Evolutionary conservation across 352 stramenopile species (phyloP).

Genomic region (Pythium oligandrum): DNA sequence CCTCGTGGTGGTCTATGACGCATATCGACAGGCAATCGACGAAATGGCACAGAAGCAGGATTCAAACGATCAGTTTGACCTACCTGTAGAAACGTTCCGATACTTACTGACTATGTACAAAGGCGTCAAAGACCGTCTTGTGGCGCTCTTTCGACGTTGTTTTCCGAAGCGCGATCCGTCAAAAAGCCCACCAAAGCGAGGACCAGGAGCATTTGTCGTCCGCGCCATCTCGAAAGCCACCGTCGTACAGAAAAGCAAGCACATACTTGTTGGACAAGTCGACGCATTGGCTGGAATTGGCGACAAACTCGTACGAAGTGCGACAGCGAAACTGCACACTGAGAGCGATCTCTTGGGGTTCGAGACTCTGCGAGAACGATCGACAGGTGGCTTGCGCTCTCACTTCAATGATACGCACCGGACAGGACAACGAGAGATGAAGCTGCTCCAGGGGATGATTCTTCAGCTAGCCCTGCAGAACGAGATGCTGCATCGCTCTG

Average conservation of each 20-base stretch:
- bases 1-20: slow-evolving; percentile 39
- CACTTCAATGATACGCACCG: background rate
- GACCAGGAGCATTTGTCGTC: slow-evolving; percentile 18
- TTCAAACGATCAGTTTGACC: slow-evolving; percentile 19
- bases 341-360: slow-evolving; percentile 3
- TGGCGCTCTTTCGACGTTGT: background rate
- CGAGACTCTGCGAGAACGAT: background rate
- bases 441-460: slow-evolving; percentile 47
- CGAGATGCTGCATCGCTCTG: slow-evolving; percentile 35
- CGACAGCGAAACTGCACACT: slow-evolving; percentile 10
- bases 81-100: slow-evolving; percentile 17
- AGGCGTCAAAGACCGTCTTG: background rate
- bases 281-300: slow-evolving; percentile 15
- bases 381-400: background rate
- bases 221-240: slow-evolving; percentile 16
- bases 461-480: slow-evolving; percentile 55
- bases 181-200: background rate
- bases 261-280: slow-evolving; percentile 17
- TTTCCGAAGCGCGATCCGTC: background rate
- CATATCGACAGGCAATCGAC: slow-evolving; percentile 25
- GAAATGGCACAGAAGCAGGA: slow-evolving; percentile 20
- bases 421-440: slow-evolving; percentile 17
- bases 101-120: slow-evolving; percentile 12
- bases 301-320: slow-evolving; percentile 17
- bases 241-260: slow-evolving; percentile 12